Base-by-base conservation (phyloP, 83 land plant species). In the Diphasiastrum complanatum region DNA sequence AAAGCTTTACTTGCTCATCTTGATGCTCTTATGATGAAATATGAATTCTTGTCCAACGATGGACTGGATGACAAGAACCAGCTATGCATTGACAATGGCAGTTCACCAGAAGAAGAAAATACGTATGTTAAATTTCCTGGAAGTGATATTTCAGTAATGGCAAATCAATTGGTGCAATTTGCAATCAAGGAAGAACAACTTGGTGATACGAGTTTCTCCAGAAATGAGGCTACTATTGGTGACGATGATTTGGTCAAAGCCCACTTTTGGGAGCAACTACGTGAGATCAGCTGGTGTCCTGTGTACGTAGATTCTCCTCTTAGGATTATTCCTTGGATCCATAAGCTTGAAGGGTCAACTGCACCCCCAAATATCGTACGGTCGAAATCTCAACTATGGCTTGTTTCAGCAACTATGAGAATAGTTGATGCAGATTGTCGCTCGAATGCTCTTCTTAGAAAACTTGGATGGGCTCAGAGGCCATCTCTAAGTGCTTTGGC, bases 371-470 rank as follows among this genome's bases (percentile, higher is more conserved):
- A 66, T 35, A 37, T 59, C 51, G 83, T 78, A n/a, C 79, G 98
- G 61, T 91, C 91, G 1, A 74, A 71, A 51, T 76, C 91, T 47
- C 91, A 92, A 51, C 85, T 88, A 84, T 87, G 96, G 95, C 54
- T 75, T 59, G 88, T 92, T 1, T 92, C 98, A 14, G 83, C 79
- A 26, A 67, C 75, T 3, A 77, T 88, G 86, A 71, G 84, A 25
- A 76, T 92, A 24, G 76, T 92, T 37, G 96, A 88, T 66, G 98
- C 85, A 37, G 85, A 85, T 38, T 79, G 77, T 53, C 45, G 32
- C 51, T 88, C 88, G 47, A 48, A 31, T 20, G 65, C 71, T 29
- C 64, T 92, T 12, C 78, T 79, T 59, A 23, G 19, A 1, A 88
- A 78, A 43, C 83, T 92, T 69, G 98, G 98, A 26, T 92, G 98